Conservation (phyloP, 192 early-diverging fungal genomes). For the Diversispora epigaea region DNA sequence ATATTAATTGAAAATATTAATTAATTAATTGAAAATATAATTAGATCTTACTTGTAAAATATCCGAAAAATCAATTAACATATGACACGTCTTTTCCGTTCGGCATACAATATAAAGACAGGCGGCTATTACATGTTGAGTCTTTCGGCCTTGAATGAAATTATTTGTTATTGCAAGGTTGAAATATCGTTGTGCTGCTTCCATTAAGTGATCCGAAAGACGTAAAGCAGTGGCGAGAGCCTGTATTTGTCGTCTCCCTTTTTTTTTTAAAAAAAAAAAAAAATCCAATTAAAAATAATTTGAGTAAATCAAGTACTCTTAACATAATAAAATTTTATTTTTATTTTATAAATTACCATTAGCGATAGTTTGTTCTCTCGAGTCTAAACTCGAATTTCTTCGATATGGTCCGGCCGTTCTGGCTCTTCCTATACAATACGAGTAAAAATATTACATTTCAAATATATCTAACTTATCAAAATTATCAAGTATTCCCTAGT, state of each 20-base stretch:
- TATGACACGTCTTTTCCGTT: slow-evolving; percentile 77
- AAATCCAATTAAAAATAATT: neutral
- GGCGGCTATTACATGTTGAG: slow-evolving; percentile 74
- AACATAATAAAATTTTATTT: neutral
- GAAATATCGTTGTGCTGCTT: slow-evolving; percentile 82
- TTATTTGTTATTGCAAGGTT: slow-evolving; percentile 77
- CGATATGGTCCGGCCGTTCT: slow-evolving; percentile 46
- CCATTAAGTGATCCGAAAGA: slow-evolving; percentile 72
- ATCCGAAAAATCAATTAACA: slow-evolving; percentile 97
- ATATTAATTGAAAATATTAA: neutral
- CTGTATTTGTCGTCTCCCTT: slow-evolving; percentile 72
- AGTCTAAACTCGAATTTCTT: slow-evolving; percentile 55
- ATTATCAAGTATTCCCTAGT: neutral
- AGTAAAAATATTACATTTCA: neutral
- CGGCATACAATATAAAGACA: slow-evolving; percentile 93
- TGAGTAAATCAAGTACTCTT: neutral
- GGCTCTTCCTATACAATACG: slow-evolving; percentile 41
- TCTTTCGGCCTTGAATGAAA: slow-evolving; percentile 82
- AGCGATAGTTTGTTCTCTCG: slow-evolving; percentile 67
- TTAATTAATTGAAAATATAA: neutral
- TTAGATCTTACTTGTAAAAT: slow-evolving; percentile 69
- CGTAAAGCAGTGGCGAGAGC: slow-evolving; percentile 69
- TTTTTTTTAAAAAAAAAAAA: slow-evolving; percentile 24
- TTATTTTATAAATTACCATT: slow-evolving; percentile 39
- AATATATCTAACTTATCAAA: neutral